These are phyloP conservation scores for Pseudopediastrum boryanum DNA, from an alignment of 139 green algal genomes.

Conservation along the genomic window DNA sequence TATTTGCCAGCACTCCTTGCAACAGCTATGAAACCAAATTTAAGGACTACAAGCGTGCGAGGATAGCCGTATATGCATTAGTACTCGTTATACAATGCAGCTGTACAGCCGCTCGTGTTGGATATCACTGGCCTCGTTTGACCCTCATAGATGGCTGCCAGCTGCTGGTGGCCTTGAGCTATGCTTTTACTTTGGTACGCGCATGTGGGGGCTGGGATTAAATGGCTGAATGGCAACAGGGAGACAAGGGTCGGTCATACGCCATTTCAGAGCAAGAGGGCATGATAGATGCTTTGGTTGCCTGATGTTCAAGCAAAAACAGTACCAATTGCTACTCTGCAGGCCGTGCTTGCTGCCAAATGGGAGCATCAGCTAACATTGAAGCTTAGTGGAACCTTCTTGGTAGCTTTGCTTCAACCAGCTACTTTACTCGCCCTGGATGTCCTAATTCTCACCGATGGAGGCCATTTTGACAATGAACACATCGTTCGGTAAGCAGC, in stretches of 20 bases:
- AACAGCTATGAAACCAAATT: constrained; percentile 32
- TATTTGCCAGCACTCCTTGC: no score
- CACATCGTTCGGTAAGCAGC: constrained; percentile 11
- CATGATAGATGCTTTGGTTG: neutral
- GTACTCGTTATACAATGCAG: neutral
- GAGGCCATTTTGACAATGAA: constrained; percentile 16
- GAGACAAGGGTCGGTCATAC: neutral
- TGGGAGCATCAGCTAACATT: constrained; percentile 27
- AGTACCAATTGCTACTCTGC: neutral
- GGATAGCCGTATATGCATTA: neutral
- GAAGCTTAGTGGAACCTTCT: constrained; percentile 23
- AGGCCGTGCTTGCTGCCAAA: constrained; percentile 5
- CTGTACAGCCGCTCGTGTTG: neutral
- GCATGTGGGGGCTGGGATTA: neutral
- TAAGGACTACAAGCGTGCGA: constrained; percentile 1
- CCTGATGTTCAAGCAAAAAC: neutral
- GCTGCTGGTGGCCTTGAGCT: constrained; percentile 4
- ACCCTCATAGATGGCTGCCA: constrained; percentile 16
- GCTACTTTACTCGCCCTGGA: constrained; percentile 19
- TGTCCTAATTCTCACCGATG: neutral
- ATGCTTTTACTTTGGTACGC: constrained; percentile 11
- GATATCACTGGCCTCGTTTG: neutral
- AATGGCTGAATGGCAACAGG: no score
- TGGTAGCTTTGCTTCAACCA: constrained; percentile 24
- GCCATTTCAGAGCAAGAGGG: neutral